Base-by-base conservation (phyloP, 306 rosid species). In the Hippophae rhamnoides region DNA sequence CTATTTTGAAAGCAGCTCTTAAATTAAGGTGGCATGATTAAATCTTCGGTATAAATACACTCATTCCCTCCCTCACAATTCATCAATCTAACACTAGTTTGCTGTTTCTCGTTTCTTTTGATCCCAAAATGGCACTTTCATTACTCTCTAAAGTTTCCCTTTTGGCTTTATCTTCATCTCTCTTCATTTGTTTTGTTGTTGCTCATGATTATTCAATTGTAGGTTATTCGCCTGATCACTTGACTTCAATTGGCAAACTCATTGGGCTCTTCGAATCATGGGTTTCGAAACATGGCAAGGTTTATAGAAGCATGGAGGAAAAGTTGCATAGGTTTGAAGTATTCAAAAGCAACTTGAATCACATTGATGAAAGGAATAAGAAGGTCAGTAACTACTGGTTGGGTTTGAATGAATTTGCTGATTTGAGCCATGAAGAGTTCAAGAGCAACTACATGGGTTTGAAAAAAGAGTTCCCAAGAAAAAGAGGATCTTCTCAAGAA, bases 351-450 rank as follows among this genome's bases (percentile, higher is more conserved):
- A 79, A 79, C 53, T 68, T 79, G 68, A 79, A 74, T 72, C 84
- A 79, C 75, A 79, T 79, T 45, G 80, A 79, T 45, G 80, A 79
- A 49, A 79, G 72, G 56, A 79, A 79, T 18, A 79, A 79, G 80
- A 50, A 63, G 47, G 52, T 63, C n/a, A 48, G 62, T 45, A 76
- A 74, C 65, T 79, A 79, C 46, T 79, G 84, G 84, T 61, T 79
- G 26, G 84, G 70, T 41, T 25, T 79, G 70, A 79, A 79, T 49
- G 84, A 79, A 66, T 75, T 79, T 65, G 80, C 84, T 13, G 84
- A 79, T 64, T 41, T 79, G 70, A 79, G 80, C 78, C 80, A 75
- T 52, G 84, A 75, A 52, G 84, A 79, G 73, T 75, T 74, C 55
- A 75, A 79, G 75, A 71, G 75, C 63, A 79, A 61, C 48, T 68